Evolutionary conservation across 192 early-diverging fungal species (phyloP).

Genomic region (Radiomyces spectabilis): DNA sequence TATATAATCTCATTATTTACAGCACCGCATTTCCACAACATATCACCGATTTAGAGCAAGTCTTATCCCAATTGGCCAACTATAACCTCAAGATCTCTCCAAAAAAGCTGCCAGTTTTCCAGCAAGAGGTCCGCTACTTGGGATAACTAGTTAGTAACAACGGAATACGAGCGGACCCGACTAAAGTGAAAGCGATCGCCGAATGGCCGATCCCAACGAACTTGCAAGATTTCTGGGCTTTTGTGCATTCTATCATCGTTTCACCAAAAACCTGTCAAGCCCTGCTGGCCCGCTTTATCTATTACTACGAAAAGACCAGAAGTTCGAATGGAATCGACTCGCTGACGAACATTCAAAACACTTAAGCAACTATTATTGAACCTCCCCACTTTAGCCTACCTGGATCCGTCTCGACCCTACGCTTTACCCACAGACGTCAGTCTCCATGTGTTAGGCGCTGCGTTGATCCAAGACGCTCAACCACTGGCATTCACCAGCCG

Average conservation of each 20-base stretch:
- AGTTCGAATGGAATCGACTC: not conserved
- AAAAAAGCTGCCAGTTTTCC: too few relatives aligned
- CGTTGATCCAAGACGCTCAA: not conserved
- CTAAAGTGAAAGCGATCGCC: too few relatives aligned
- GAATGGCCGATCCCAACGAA: not conserved
- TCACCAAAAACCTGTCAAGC: not conserved
- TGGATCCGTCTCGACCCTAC: not conserved
- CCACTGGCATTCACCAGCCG: too few relatives aligned
- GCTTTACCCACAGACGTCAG: not conserved
- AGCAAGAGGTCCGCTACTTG: too few relatives aligned
- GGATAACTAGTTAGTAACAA: too few relatives aligned
- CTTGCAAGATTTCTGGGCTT: not conserved
- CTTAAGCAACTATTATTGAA: not conserved
- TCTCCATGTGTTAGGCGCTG: not conserved
- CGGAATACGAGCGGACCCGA: too few relatives aligned
- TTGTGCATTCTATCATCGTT: conserved; percentile 4
- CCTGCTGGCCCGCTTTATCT: not conserved
- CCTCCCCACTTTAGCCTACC: not conserved
- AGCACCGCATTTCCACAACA: conserved; percentile 13
- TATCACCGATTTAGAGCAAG: not conserved
- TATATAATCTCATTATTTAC: conserved; percentile 35
- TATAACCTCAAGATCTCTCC: too few relatives aligned
- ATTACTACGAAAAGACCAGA: not conserved
- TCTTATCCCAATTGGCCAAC: too few relatives aligned
- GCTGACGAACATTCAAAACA: not conserved